Base-by-base conservation (phyloP, 108 stramenopile species). In the Bacterosira constricta region DNA sequence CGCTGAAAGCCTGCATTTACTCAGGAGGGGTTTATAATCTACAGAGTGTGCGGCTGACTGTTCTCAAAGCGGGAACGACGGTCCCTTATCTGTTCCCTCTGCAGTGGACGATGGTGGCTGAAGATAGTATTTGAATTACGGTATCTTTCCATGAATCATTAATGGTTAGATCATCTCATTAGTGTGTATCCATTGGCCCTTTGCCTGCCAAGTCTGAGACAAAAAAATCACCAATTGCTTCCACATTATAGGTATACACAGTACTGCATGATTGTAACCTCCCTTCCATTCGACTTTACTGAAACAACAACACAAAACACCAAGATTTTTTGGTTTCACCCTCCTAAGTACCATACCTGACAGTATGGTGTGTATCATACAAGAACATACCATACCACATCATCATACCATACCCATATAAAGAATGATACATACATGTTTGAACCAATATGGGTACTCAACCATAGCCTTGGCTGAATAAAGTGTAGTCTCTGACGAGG, bases 11-110 rank as follows among this genome's bases (percentile, higher is more conserved):
- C 45, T 26, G 80, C 13, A 63, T 94, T 54, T 63, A 79, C 12
- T 41, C 73, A 25, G 58, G 84, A 18, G 93, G 93, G 25, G 59
- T 89, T 6, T 83, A 85, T 77, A 86, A 94, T 62, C 72, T 94
- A 29, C 93, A 94, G 69, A 79, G 74, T 44, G 65, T 79, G 21
- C 54, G 66, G 10, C 62, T 83, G 46, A 83, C 70, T 25, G 73
- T 79, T 30, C 34, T 68, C 25, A 69, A 68, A 29, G 35, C 36
- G 4, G 64, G 58, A 23, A 15, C 38, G 23, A 45, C 76, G 17
- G 60, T 83, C 11, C 80, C 79, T 17, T 81, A 81, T 64, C 46
- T 78, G 27, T 84, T 81, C 42, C 80, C 79, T 52, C 55, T 81
- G 1, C 83, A 84, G 46, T 84, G 83, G 83, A 81, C 64, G 26